Evolutionary conservation across 1,284 basidiomycete genomes (phyloP).

Genomic region (Trametes polyzona): DNA sequence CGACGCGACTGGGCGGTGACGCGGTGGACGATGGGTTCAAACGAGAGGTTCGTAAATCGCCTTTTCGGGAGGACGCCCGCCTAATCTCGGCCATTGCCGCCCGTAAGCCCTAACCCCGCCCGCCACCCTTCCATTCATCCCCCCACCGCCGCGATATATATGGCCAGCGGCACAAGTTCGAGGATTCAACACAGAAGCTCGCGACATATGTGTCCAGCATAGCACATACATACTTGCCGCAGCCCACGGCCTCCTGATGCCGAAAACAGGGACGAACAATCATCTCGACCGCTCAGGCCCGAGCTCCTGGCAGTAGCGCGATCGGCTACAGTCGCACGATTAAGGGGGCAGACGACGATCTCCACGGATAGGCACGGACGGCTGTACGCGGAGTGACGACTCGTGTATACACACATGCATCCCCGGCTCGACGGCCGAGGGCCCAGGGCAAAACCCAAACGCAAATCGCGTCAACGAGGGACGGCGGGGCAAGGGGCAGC

Average conservation of each 20-base stretch:
- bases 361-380: too few species aligned
- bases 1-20: not conserved
- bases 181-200: too few species aligned
- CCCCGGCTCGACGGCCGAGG: not conserved
- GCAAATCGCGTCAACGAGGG: not conserved
- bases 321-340: too few species aligned
- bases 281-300: too few species aligned
- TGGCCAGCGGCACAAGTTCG: not conserved
- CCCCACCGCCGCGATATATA: not conserved
- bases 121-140: not conserved
- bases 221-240: too few species aligned
- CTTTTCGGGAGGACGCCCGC: conserved; percentile 27
- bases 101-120: conserved; percentile 16
- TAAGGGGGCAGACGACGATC: not conserved
- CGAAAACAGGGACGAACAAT: too few species aligned
- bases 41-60: conserved; percentile 16
- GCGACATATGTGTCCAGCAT: too few species aligned
- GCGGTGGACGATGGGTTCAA: conserved; percentile 2
- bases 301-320: not conserved
- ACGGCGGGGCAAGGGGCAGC: conserved; percentile 1
- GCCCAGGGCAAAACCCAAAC: not conserved
- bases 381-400: not conserved
- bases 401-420: not conserved
- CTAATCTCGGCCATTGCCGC: conserved; percentile 33
- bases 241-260: too few species aligned